Percentiles rank a stretch among this genome's conserved stretches.
These are phyloP conservation scores for Crithidia expoeki DNA, from an alignment of 208 protist genomes.

Conservation along the genomic window DNA sequence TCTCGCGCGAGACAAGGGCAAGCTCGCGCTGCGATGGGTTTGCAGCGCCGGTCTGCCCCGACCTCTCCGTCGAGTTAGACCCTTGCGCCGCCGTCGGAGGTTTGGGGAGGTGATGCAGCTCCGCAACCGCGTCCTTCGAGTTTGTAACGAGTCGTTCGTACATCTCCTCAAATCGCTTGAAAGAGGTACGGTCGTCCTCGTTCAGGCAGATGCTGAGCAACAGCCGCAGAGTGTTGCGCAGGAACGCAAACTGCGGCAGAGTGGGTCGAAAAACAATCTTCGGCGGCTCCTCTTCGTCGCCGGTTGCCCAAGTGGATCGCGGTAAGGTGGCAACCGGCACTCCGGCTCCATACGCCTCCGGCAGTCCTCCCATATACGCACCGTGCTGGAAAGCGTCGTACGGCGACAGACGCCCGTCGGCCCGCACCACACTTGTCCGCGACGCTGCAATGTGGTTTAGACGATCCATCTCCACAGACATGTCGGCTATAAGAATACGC, in stretches of 20 bases:
- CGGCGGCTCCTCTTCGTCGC: conserved; percentile 16
- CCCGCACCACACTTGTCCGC: conserved; percentile 2
- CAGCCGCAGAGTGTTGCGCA: conserved; percentile 56
- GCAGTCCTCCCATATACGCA: conserved; percentile 12
- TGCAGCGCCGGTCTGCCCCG: not conserved
- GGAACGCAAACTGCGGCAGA: conserved; percentile 64
- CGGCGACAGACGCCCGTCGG: conserved; percentile 27
- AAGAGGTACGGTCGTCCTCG: conserved; percentile 71
- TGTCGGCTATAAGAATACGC: conserved; percentile 54
- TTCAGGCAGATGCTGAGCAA: conserved; percentile 71
- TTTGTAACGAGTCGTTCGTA: conserved; percentile 49
- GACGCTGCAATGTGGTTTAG: conserved; percentile 43
- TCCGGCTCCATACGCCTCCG: conserved; percentile 6
- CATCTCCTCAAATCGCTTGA: conserved; percentile 52
- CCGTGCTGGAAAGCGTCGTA: conserved; percentile 38
- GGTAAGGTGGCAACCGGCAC: not conserved
- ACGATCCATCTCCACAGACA: conserved; percentile 55
- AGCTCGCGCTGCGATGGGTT: conserved; percentile 11
- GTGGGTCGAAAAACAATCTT: conserved; percentile 76
- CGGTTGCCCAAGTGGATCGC: conserved; percentile 7
- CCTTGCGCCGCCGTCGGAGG: conserved; percentile 16
- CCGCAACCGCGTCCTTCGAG: conserved; percentile 39
- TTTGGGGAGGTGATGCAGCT: conserved; percentile 49
- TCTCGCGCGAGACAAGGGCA: conserved; percentile 19
- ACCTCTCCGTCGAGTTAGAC: not conserved